Base-by-base conservation (phyloP, 352 stramenopile species). In the Phytophthora agathidicida region DNA sequence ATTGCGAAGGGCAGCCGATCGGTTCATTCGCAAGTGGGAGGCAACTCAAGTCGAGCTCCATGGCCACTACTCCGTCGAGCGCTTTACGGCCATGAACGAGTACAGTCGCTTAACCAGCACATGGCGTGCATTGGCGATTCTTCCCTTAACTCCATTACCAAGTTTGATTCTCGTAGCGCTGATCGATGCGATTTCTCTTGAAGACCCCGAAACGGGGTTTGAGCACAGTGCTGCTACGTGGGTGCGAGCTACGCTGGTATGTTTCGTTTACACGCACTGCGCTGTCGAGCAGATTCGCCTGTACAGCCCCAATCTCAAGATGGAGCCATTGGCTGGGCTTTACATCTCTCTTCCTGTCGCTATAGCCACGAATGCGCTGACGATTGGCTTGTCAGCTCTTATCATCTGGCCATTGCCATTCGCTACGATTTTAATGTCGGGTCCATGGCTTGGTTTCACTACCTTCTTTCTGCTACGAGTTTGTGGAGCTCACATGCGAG, bases 181-280 rank as follows among this genome's bases (percentile, higher is more conserved):
- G n/a, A 46, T 59, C 9, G 60, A 69, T 14, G 44, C 27, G 14
- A 54, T 69, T 10, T 53, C 60, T 7, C 44, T 69, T 10, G 32
- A 60, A 19, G 11, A 6, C 19, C 20, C 20, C 11, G 60, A 59
- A 8, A 33, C 13, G 11, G 60, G 52, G 2, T 33, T 69, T 0
- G 19, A 19, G 0, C 44, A 64, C 11, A 68, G 60, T 23, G 20
- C 9, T n/a, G 30, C 19, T 1, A n/a, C 39, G 8, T 69, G 60
- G 53, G 19, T 60, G 3, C 44, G 60, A 14, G 16, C 14, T 19
- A 39, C n/a, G 1, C n/a, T 69, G 37, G 32, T 46, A 0, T 35
- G 17, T 8, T 69, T 69, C 16, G 42, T 69, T 7, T 69, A 65
- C 53, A 69, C 53, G 5, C 60, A 69, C 11, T 60, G 45, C 20